phyloP scores from a whole-genome alignment of 2,329 filamentous ascomycete genomes.

The Fusarium mundagurra region DNA sequence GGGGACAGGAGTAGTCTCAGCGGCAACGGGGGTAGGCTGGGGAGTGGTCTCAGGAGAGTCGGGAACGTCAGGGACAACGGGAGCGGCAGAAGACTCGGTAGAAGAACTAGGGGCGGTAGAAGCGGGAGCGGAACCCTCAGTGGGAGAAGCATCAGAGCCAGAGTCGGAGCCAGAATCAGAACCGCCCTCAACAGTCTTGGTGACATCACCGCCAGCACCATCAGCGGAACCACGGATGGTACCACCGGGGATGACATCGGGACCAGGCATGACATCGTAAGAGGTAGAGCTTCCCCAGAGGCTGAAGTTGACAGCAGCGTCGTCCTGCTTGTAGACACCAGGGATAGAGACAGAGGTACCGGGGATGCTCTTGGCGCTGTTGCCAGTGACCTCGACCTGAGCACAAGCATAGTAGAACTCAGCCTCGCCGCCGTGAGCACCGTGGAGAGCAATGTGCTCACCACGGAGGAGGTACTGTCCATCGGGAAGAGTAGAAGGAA shows the following conservation, averaged over 20 bases:
- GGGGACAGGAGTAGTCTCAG: not conserved
- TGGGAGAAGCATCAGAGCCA: not conserved
- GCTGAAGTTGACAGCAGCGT: conserved; percentile 14
- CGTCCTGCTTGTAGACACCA: conserved; percentile 18
- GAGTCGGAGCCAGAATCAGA: not conserved
- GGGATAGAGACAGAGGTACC: conserved; percentile 16
- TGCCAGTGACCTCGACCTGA: conserved; percentile 27
- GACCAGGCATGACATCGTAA: conserved; percentile 7
- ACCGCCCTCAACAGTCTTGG: conserved; percentile 7
- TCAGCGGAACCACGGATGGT: conserved; percentile 16
- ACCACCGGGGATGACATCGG: conserved; percentile 15
- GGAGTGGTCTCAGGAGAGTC: not conserved
- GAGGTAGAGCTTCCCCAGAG: conserved; percentile 9
- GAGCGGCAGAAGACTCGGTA: not conserved
- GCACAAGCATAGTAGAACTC: conserved; percentile 37
- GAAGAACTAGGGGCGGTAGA: not conserved
- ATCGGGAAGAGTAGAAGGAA: conserved; percentile 9
- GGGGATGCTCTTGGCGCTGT: conserved; percentile 6
- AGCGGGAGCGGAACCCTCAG: not conserved
- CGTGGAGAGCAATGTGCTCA: conserved; percentile 34
- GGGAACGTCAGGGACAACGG: not conserved
- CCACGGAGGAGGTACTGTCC: conserved; percentile 30
- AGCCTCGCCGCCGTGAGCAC: conserved; percentile 27
- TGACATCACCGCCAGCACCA: not conserved
- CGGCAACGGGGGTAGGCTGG: not conserved